phyloP scores from a whole-genome alignment of 805 yeast species.

The Barnettozyma californica region DNA sequence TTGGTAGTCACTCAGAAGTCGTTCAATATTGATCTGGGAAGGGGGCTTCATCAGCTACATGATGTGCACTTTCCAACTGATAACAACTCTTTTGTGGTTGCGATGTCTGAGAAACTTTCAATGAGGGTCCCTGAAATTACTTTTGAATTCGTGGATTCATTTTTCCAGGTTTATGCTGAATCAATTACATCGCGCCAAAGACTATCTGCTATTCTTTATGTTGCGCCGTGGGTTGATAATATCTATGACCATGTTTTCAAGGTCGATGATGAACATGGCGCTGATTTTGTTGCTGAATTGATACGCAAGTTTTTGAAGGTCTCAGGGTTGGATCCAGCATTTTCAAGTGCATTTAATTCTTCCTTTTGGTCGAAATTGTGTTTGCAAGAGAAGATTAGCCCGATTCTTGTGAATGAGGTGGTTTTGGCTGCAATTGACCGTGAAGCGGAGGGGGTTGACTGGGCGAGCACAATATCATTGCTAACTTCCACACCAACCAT shows the following conservation, averaged over 20 bases:
- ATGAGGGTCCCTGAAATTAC: constrained; percentile 52
- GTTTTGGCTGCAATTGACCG: constrained; percentile 69
- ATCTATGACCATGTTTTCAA: constrained; percentile 52
- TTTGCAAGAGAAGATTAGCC: constrained; percentile 52
- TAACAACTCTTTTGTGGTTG: constrained; percentile 52
- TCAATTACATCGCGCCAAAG: constrained; percentile 29
- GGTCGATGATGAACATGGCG: constrained; percentile 52
- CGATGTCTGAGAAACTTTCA: constrained; percentile 56
- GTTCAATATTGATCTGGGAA: constrained; percentile 56
- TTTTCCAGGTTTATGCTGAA: constrained; percentile 46
- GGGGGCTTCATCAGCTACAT: constrained; percentile 46
- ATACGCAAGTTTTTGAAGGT: constrained; percentile 58
- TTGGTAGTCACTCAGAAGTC: constrained; percentile 56
- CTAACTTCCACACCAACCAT: constrained; percentile 62
- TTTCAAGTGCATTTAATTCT: constrained; percentile 49
- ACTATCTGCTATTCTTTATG: constrained; percentile 34
- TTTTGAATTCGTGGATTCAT: constrained; percentile 44
- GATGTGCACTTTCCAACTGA: constrained; percentile 67
- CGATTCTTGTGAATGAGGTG: constrained; percentile 64
- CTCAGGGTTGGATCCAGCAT: constrained; percentile 43
- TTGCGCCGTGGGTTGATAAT: constrained; percentile 73
- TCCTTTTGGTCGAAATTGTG: constrained; percentile 66
- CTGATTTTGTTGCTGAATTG: constrained; percentile 53
- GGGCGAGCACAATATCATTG: constrained; percentile 59
- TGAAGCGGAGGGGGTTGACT: constrained; percentile 67